phyloP scores from a whole-genome alignment of 768 basidiomycete species.

The Pleurotus citrinopileatus region DNA sequence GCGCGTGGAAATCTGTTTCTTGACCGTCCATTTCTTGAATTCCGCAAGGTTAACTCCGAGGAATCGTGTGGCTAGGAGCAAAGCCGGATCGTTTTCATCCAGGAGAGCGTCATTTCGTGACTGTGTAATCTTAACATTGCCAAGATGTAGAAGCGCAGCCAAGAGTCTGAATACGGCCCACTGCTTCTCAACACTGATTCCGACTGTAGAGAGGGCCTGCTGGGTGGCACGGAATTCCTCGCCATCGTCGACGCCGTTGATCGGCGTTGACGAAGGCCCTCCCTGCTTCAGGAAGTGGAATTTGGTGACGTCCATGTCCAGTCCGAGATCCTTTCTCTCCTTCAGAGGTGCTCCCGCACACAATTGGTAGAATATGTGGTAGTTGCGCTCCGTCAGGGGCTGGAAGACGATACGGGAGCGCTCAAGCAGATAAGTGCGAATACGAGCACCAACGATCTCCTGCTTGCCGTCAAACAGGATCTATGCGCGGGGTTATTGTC shows the following conservation, averaged over 20 bases:
- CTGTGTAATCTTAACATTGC: conserved; percentile 90
- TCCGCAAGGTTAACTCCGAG: conserved; percentile 87
- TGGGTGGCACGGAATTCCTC: conserved; percentile 95
- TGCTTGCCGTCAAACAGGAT: conserved; percentile 95
- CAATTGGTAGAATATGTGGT: conserved; percentile 99
- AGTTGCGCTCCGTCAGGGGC: conserved; percentile 94
- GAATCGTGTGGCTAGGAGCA: conserved; percentile 82
- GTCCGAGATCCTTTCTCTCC: conserved; percentile 91
- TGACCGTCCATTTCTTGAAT: conserved; percentile 98
- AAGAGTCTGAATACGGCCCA: conserved; percentile 97
- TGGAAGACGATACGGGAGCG: conserved; percentile 98
- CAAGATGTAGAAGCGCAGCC: conserved; percentile 93
- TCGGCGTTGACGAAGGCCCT: conserved; percentile 82
- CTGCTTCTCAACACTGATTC: conserved; percentile 96
- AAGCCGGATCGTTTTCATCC: conserved; percentile 77
- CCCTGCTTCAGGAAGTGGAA: conserved; percentile 95
- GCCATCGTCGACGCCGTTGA: conserved; percentile 90
- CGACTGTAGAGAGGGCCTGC: conserved; percentile 93
- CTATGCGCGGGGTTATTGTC: conserved; percentile 38
- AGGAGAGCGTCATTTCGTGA: conserved; percentile 79
- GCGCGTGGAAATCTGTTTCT: conserved; percentile 94
- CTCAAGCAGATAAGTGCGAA: conserved; percentile 96
- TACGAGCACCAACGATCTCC: conserved; percentile 98
- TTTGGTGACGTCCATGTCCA: conserved; percentile 81
- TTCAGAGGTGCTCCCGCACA: conserved; percentile 94